Percentiles rank a stretch among this genome's conserved stretches.
These are phyloP conservation scores for Trichoderma simmonsii DNA, from an alignment of 2,329 filamentous ascomycete genomes.

Conservation along the genomic window DNA sequence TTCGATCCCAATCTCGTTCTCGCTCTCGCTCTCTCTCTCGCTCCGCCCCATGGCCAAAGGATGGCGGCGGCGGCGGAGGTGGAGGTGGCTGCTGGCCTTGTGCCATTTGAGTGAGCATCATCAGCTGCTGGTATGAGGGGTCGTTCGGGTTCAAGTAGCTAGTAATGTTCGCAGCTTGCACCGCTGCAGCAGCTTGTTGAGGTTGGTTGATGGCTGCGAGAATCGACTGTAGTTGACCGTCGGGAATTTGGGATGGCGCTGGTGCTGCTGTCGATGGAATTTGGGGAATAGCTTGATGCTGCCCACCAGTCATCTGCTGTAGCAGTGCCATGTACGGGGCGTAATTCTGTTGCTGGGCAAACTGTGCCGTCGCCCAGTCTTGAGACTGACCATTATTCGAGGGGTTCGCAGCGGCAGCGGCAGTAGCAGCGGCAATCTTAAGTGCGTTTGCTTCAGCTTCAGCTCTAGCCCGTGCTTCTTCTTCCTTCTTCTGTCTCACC, in stretches of 20 bases:
- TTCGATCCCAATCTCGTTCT: conserved; percentile 36
- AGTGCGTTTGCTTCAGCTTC: conserved; percentile 33
- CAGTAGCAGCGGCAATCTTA: conserved; percentile 24
- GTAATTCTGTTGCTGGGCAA: conserved; percentile 31
- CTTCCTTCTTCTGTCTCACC: conserved; percentile 38
- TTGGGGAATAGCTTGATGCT: conserved; percentile 27
- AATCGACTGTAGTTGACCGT: conserved; percentile 44
- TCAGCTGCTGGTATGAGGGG: conserved; percentile 39
- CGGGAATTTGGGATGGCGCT: conserved; percentile 28
- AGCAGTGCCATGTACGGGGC: conserved; percentile 43
- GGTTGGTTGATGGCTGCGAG: conserved; percentile 42
- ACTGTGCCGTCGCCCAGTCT: conserved; percentile 31
- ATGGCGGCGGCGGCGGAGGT: conserved; percentile 23
- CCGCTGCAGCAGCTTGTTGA: conserved; percentile 23
- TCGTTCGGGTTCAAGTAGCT: conserved; percentile 38
- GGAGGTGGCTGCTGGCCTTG: conserved; percentile 32
- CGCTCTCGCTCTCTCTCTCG: conserved; percentile 26
- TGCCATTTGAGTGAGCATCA: conserved; percentile 39
- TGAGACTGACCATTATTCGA: conserved; percentile 20
- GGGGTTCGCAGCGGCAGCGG: conserved; percentile 17
- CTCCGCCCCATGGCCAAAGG: conserved; percentile 29
- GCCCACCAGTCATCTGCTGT: conserved; percentile 39
- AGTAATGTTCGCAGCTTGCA: conserved; percentile 23
- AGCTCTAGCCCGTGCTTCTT: conserved; percentile 36
- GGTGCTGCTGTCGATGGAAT: conserved; percentile 16